Percentiles rank a stretch among this genome's conserved stretches.
Conservation (phyloP, 1,139 yeast genomes). For the Scheffersomyces lignicola region DNA sequence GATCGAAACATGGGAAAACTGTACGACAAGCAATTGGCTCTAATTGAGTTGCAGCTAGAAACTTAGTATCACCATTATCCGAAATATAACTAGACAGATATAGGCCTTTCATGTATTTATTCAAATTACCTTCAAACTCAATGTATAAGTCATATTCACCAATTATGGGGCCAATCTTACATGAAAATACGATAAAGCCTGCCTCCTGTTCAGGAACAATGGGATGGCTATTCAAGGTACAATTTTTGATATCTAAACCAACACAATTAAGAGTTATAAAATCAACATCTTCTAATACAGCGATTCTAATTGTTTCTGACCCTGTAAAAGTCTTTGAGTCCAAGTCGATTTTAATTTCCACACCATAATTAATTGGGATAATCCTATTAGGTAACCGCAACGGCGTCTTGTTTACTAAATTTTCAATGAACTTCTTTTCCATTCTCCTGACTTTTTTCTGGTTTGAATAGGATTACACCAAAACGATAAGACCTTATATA, state of each 20-base stretch:
- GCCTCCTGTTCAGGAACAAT: slow-evolving; percentile 32
- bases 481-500: no score
- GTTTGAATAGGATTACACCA: no score
- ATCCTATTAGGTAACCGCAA: slow-evolving; percentile 63
- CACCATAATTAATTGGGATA: slow-evolving; percentile 67
- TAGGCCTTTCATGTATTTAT: slow-evolving; percentile 85
- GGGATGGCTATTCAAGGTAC: slow-evolving; percentile 41
- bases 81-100: slow-evolving; percentile 73
- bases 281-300: slow-evolving; percentile 56
- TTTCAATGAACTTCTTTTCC: no score
- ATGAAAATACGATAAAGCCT: no score
- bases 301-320: slow-evolving; percentile 60
- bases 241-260: slow-evolving; percentile 63
- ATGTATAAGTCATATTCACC: slow-evolving; percentile 46
- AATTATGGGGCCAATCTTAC: slow-evolving; percentile 64
- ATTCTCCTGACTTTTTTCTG: no score
- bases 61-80: slow-evolving; percentile 59
- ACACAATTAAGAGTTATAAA: slow-evolving; percentile 57
- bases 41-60: slow-evolving; percentile 81
- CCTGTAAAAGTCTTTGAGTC: slow-evolving; percentile 72
- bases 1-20: slow-evolving; percentile 90
- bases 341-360: slow-evolving; percentile 73
- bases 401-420: no score
- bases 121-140: slow-evolving; percentile 67
- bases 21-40: slow-evolving; percentile 89